Percentiles rank a stretch among this genome's conserved stretches.
Evolutionary conservation across 1,284 basidiomycete genomes (phyloP).

Genomic region (Caloboletus firmus): DNA sequence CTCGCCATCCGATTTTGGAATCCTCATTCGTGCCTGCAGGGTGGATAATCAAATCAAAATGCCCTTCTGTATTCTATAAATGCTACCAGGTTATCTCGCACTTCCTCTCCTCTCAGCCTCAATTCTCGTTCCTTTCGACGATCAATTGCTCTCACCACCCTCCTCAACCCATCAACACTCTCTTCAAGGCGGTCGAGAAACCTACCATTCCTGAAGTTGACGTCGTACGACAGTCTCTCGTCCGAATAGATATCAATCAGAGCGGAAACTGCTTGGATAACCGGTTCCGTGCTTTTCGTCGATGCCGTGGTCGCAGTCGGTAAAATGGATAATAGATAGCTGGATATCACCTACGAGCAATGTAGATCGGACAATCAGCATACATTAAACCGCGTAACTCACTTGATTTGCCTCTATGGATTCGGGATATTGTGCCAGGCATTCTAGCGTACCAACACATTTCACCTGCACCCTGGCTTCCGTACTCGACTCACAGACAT

Average conservation of each 20-base stretch:
- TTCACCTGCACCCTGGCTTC: constrained; percentile 66
- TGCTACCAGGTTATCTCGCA: constrained; percentile 81
- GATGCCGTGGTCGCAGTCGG: constrained; percentile 40
- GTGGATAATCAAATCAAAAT: constrained; percentile 35
- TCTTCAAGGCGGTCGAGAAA: constrained; percentile 54
- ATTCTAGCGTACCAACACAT: constrained; percentile 80
- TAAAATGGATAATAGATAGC: constrained; percentile 63
- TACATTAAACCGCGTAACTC: constrained; percentile 15
- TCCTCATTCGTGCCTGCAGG: too few species aligned
- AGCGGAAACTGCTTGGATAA: constrained; percentile 82
- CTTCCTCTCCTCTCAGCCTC: constrained; percentile 66
- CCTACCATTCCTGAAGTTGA: constrained; percentile 67
- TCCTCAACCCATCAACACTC: constrained; percentile 58
- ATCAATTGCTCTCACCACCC: constrained; percentile 59
- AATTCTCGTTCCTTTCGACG: constrained; percentile 55
- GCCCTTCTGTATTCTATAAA: constrained; percentile 84
- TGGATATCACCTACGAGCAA: constrained; percentile 58
- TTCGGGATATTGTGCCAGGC: constrained; percentile 68
- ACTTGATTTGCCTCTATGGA: constrained; percentile 73
- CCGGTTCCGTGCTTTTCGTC: constrained; percentile 61
- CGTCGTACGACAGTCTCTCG: constrained; percentile 80
- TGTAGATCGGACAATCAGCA: constrained; percentile 13
- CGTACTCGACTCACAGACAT: constrained; percentile 56
- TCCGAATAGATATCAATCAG: constrained; percentile 96
- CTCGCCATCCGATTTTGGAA: neutral